These are phyloP conservation scores for Boletus speciosus DNA, from an alignment of 768 basidiomycete genomes.

Conservation along the genomic window DNA sequence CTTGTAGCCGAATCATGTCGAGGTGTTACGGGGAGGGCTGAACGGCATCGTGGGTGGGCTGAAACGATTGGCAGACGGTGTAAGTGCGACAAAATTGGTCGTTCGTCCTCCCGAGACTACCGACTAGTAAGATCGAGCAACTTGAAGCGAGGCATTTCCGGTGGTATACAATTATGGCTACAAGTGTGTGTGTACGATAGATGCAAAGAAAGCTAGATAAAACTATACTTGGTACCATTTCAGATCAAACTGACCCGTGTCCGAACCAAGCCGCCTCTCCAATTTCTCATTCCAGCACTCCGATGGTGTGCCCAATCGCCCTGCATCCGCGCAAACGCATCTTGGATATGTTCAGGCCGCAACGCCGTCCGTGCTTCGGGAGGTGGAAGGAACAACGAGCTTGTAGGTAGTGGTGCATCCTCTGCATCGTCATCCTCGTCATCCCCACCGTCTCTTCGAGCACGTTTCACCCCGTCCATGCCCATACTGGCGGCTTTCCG, in stretches of 20 bases:
- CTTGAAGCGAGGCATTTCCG: neutral
- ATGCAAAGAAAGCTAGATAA: neutral
- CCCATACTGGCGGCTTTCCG: conserved; percentile 56
- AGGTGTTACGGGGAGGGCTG: conserved; percentile 37
- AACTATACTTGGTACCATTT: neutral
- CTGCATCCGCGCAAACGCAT: conserved; percentile 90
- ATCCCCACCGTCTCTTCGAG: conserved; percentile 46
- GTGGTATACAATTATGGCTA: neutral
- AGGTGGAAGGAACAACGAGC: conserved; percentile 76
- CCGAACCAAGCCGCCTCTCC: conserved; percentile 80
- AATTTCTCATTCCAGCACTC: conserved; percentile 85
- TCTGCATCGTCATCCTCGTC: conserved; percentile 57
- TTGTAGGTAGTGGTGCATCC: conserved; percentile 63
- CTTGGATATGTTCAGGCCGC: conserved; percentile 82
- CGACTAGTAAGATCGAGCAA: neutral
- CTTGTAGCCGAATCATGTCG: conserved; percentile 34
- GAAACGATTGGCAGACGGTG: conserved; percentile 26
- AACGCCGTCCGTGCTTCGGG: conserved; percentile 77
- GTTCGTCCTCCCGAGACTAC: conserved; percentile 14
- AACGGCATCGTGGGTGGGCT: conserved; percentile 33
- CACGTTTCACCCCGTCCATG: conserved; percentile 42
- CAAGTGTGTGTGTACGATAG: neutral
- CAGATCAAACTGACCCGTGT: conserved; percentile 78
- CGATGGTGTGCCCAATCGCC: conserved; percentile 77
- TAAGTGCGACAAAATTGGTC: conserved; percentile 40